These are phyloP conservation scores for Saccharum spontaneum DNA, from an alignment of 176 grass and related monocot species.

Conservation along the genomic window DNA sequence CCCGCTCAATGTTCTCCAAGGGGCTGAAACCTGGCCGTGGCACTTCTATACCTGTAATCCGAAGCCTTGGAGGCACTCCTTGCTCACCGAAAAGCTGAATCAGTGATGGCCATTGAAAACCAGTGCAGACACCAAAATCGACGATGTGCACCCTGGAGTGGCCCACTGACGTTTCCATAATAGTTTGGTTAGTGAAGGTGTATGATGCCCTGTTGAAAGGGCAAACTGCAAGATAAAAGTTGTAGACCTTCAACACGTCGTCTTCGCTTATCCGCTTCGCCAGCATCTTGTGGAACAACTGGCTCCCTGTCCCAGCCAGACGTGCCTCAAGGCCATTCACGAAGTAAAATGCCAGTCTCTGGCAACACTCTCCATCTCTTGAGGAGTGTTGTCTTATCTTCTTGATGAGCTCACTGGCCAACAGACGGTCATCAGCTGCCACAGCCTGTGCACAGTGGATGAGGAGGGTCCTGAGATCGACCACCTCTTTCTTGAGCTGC, in stretches of 20 bases:
- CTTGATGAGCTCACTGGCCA: slow-evolving; percentile 40
- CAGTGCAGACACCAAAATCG: slow-evolving; percentile 65
- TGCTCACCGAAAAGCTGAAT: slow-evolving; percentile 45
- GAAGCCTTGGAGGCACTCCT: slow-evolving; percentile 43
- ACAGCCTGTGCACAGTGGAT: slow-evolving; percentile 65
- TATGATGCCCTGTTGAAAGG: slow-evolving; percentile 49
- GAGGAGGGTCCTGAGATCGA: slow-evolving; percentile 54
- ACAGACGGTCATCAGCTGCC: slow-evolving; percentile 31
- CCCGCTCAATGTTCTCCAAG: slow-evolving; percentile 22
- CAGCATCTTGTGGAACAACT: slow-evolving; percentile 38
- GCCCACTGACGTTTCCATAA: slow-evolving; percentile 38
- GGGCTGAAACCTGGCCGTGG: slow-evolving; percentile 54
- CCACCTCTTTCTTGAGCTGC: slow-evolving; percentile 44
- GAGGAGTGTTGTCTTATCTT: slow-evolving; percentile 48
- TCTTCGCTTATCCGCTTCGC: background rate
- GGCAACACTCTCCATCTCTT: slow-evolving; percentile 43
- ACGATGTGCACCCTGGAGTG: slow-evolving; percentile 61
- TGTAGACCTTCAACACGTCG: slow-evolving; percentile 37
- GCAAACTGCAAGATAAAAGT: slow-evolving; percentile 21
- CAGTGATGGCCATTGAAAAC: slow-evolving; percentile 75
- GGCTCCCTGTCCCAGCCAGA: slow-evolving; percentile 50
- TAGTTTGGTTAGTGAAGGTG: slow-evolving; percentile 49
- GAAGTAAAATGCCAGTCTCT: slow-evolving; percentile 55
- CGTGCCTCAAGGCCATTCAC: slow-evolving; percentile 59
- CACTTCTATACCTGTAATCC: slow-evolving; percentile 68